Percentiles rank a stretch among this genome's conserved stretches.
Conservation (phyloP, 805 yeast genomes). For the Spathaspora gorwiae region DNA sequence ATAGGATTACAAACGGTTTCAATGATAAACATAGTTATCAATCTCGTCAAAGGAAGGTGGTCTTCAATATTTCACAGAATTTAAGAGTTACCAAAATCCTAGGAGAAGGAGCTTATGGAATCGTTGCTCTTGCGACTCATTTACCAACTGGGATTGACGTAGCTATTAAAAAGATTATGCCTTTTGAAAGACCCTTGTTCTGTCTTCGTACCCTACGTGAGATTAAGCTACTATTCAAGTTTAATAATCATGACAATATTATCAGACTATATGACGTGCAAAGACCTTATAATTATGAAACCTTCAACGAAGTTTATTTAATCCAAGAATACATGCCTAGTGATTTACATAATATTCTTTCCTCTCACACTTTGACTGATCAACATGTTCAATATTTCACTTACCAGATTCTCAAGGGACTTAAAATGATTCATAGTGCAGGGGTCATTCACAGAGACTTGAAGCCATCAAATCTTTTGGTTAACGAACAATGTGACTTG, state of each 20-base stretch:
- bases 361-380: constrained; percentile 58
- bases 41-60: constrained; percentile 13
- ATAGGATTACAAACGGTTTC: not conserved
- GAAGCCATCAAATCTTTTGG: constrained; percentile 81
- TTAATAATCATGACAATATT: constrained; percentile 66
- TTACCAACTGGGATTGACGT: constrained; percentile 57
- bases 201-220: constrained; percentile 71
- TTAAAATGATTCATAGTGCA: constrained; percentile 90
- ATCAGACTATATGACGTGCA: constrained; percentile 63
- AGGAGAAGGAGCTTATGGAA: constrained; percentile 83
- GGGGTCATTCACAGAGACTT: constrained; percentile 90
- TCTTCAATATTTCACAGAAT: constrained; percentile 60
- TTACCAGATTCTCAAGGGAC: constrained; percentile 84
- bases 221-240: constrained; percentile 58
- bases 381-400: constrained; percentile 92
- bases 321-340: constrained; percentile 78
- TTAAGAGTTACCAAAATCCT: constrained; percentile 57
- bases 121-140: constrained; percentile 68
- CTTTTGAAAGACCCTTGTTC: constrained; percentile 61
- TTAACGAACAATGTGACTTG: constrained; percentile 90
- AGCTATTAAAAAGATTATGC: constrained; percentile 74
- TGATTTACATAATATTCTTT: constrained; percentile 62
- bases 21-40: not conserved
- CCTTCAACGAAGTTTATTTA: constrained; percentile 66
- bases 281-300: constrained; percentile 54